Evolutionary conservation across 2,329 filamentous ascomycete genomes (phyloP).

Genomic region (Nemania diffusa): DNA sequence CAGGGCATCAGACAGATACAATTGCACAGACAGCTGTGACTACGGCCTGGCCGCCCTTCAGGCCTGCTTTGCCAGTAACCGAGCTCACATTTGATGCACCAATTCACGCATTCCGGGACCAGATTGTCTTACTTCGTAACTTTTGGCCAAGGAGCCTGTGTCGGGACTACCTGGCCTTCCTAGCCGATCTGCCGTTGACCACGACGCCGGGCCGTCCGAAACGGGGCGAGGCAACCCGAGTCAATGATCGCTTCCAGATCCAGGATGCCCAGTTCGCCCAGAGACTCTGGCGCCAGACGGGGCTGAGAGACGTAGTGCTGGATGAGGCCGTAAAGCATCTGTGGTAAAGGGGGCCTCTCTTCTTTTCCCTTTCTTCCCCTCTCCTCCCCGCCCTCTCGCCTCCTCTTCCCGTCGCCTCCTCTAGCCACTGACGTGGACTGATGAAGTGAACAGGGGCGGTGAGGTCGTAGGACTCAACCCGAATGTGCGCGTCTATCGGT

Average conservation of each 20-base stretch:
- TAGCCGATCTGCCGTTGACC: slow-evolving; percentile 71
- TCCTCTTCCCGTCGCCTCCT: too few species aligned
- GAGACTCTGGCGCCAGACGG: slow-evolving; percentile 80
- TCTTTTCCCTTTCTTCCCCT: too few species aligned
- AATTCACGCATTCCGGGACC: slow-evolving; percentile 57
- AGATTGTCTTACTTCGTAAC: slow-evolving; percentile 77
- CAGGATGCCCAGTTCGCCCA: slow-evolving; percentile 79
- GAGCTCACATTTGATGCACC: slow-evolving; percentile 70
- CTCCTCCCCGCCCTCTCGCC: too few species aligned
- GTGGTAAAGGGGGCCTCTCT: slow-evolving; percentile 55
- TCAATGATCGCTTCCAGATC: slow-evolving; percentile 90
- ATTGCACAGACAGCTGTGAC: slow-evolving; percentile 45
- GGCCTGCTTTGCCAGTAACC: slow-evolving; percentile 72
- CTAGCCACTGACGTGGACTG: slow-evolving; percentile 14
- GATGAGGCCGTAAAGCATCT: slow-evolving; percentile 53
- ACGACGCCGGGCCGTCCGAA: slow-evolving; percentile 84
- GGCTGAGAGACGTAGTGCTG: slow-evolving; percentile 70
- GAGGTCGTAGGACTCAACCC: slow-evolving; percentile 85
- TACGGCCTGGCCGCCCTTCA: slow-evolving; percentile 75
- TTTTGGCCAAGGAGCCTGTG: slow-evolving; percentile 82
- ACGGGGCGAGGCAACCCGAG: slow-evolving; percentile 80
- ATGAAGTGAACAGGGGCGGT: slow-evolving; percentile 80
- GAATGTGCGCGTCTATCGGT: slow-evolving; percentile 90
- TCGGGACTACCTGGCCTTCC: slow-evolving; percentile 78
- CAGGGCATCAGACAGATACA: slow-evolving; percentile 34